Conservation (phyloP, 179 eudicot genomes). For the Drosera spatulata region DNA sequence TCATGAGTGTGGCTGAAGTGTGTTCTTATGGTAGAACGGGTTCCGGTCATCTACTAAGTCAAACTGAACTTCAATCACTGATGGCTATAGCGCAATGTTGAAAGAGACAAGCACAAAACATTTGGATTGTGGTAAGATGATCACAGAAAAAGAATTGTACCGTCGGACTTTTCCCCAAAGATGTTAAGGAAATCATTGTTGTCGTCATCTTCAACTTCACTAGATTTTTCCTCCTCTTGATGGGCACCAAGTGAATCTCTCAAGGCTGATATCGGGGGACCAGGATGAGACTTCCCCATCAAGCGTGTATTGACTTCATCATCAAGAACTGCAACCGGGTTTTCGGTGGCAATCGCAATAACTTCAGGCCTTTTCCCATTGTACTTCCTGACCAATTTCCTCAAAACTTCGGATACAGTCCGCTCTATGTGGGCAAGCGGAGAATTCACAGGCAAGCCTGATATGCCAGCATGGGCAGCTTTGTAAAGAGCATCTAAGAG, state of each 20-base stretch:
- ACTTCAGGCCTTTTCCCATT: slow-evolving; percentile 93
- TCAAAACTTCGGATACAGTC: slow-evolving; percentile 75
- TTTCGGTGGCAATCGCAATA: slow-evolving; percentile 77
- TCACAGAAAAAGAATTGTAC: slow-evolving; percentile 14
- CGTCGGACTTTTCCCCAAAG: slow-evolving; percentile 31
- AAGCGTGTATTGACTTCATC: slow-evolving; percentile 65
- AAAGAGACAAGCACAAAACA: too few relatives aligned
- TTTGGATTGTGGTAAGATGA: neutral
- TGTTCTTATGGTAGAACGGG: too few relatives aligned
- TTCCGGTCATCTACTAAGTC: too few relatives aligned
- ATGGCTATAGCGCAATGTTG: too few relatives aligned
- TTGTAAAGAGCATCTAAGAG: slow-evolving; percentile 91
- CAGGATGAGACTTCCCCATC: slow-evolving; percentile 43
- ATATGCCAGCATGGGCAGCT: slow-evolving; percentile 86
- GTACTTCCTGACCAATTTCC: slow-evolving; percentile 92
- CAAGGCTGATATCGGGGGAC: slow-evolving; percentile 33
- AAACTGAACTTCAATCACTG: too few relatives aligned
- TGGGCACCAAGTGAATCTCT: slow-evolving; percentile 46
- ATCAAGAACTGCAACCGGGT: slow-evolving; percentile 64
- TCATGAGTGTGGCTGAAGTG: too few relatives aligned
- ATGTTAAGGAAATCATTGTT: slow-evolving; percentile 11
- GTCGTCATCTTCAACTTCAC: slow-evolving; percentile 22
- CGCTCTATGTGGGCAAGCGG: slow-evolving; percentile 90
- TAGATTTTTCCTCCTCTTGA: slow-evolving; percentile 26
- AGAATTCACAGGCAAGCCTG: slow-evolving; percentile 79